Evolutionary conservation across 768 basidiomycete species (phyloP).

Genomic region (Phallus indusiatus): DNA sequence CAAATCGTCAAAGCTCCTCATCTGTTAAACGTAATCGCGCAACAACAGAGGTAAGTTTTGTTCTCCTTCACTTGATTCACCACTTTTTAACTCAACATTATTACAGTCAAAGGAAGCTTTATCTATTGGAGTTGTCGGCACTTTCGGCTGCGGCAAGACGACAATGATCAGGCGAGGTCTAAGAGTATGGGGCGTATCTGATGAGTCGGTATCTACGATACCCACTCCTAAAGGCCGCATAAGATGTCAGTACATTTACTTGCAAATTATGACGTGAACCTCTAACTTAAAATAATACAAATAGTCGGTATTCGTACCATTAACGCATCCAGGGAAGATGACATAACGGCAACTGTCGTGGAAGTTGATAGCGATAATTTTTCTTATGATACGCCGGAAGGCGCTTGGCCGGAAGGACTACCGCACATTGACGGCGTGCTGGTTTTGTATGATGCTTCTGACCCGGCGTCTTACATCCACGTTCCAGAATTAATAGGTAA

Average conservation of each 20-base stretch:
- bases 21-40: not conserved
- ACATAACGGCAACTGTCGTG: constrained; percentile 14
- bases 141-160: constrained; percentile 75
- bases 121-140: constrained; percentile 73
- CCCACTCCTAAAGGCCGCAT: constrained; percentile 1
- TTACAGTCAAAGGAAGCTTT: not conserved
- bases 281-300: constrained; percentile 18
- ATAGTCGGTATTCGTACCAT: constrained; percentile 34
- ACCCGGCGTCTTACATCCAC: constrained; percentile 50
- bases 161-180: constrained; percentile 71
- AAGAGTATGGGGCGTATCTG: constrained; percentile 43
- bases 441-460: constrained; percentile 76
- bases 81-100: not conserved
- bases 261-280: not conserved
- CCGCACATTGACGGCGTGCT: constrained; percentile 69
- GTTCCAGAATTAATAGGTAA: constrained; percentile 63
- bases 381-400: constrained; percentile 1
- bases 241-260: constrained; percentile 2
- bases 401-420: constrained; percentile 41
- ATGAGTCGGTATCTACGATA: constrained; percentile 17
- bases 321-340: constrained; percentile 23
- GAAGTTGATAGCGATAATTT: constrained; percentile 9
- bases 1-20: not conserved
- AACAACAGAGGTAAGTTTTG: not conserved
- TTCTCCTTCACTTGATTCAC: not conserved